phyloP scores from a whole-genome alignment of 2,329 filamentous ascomycete genomes.

The Cercospora citrullina region DNA sequence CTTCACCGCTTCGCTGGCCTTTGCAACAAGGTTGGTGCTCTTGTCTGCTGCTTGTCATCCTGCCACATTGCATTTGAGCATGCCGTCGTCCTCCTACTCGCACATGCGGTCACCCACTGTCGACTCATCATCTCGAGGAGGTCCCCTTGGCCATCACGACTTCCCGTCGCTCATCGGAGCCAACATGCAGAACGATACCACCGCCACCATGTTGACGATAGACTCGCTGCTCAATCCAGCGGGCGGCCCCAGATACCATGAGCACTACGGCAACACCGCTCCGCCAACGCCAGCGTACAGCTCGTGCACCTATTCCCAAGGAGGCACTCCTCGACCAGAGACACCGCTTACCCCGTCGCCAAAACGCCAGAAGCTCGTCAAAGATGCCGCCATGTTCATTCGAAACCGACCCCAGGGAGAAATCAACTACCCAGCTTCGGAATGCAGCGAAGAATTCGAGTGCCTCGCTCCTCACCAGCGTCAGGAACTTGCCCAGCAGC shows the following conservation, averaged over 20 bases:
- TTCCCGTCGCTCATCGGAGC: not conserved
- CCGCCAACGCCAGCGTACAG: constrained; percentile 34
- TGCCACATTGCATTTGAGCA: constrained; percentile 18
- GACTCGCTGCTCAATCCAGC: constrained; percentile 44
- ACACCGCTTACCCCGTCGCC: constrained; percentile 28
- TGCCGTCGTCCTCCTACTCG: constrained; percentile 26
- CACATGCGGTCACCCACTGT: constrained; percentile 28
- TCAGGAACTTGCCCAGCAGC: constrained; percentile 56
- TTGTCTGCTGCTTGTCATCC: constrained; percentile 10
- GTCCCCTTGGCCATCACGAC: constrained; percentile 16
- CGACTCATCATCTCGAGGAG: constrained; percentile 19
- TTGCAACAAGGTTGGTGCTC: constrained; percentile 8
- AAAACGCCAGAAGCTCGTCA: constrained; percentile 59
- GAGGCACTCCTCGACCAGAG: constrained; percentile 28
- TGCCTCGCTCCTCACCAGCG: constrained; percentile 28
- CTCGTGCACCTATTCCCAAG: constrained; percentile 26
- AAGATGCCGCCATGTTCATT: constrained; percentile 63
- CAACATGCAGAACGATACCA: constrained; percentile 19
- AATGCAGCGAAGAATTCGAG: constrained; percentile 53
- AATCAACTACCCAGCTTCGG: constrained; percentile 73
- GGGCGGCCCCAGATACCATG: constrained; percentile 23
- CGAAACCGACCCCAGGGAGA: constrained; percentile 64
- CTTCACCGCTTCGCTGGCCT: constrained; percentile 26
- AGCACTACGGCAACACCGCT: constrained; percentile 22
- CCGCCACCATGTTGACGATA: constrained; percentile 43